Evolutionary conservation across 345 rosid genomes (phyloP).

Genomic region (Gossypium australe): DNA sequence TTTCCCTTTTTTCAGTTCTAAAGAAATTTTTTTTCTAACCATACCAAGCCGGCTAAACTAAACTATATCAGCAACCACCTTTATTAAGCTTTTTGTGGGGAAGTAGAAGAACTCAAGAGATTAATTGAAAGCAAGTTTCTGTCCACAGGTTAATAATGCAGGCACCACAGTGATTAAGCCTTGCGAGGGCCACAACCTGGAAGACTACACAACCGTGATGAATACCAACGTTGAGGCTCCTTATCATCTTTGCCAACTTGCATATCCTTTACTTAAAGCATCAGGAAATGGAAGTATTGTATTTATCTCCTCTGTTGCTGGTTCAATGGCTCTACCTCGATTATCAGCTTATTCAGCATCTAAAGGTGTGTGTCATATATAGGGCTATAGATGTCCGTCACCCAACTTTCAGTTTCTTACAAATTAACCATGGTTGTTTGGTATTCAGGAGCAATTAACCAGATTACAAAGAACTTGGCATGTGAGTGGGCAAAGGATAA

Average conservation of each 20-base stretch:
- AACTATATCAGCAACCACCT: too few relatives aligned
- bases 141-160: conserved; percentile 36
- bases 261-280: conserved; percentile 47
- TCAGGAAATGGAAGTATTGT: conserved; percentile 49
- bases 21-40: too few relatives aligned
- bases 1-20: neutral
- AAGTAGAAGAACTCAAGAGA: neutral
- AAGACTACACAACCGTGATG: conserved; percentile 36
- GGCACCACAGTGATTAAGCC: conserved; percentile 4
- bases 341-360: conserved; percentile 30
- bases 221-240: conserved; percentile 49
- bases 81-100: neutral
- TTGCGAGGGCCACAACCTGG: conserved; percentile 15
- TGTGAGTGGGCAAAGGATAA: conserved; percentile 71
- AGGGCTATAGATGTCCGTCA: too few relatives aligned
- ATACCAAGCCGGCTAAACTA: too few relatives aligned
- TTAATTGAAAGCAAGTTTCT: neutral
- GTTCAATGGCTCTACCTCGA: conserved; percentile 11
- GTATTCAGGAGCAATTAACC: conserved; percentile 43
- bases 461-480: conserved; percentile 49
- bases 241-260: conserved; percentile 50
- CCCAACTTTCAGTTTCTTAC: neutral
- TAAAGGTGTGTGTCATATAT: conserved; percentile 24
- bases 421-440: neutral
- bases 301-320: conserved; percentile 45